Percentiles rank a stretch among this genome's conserved stretches.
phyloP scores from a whole-genome alignment of 257 asterid species.

The Scutellaria baicalensis region DNA sequence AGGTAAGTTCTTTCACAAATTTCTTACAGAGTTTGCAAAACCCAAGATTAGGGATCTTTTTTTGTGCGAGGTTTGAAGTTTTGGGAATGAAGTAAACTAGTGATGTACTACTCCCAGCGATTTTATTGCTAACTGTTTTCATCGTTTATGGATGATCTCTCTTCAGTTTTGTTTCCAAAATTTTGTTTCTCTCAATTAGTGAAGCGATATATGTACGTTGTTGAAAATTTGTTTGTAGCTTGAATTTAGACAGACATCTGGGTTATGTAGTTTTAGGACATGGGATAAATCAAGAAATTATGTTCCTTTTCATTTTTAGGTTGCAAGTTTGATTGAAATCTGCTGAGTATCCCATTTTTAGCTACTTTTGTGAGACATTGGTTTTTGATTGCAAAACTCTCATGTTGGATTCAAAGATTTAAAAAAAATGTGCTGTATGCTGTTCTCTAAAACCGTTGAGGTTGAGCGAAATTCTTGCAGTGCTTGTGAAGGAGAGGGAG shows the following conservation, averaged over 20 bases:
- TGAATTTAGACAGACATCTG: background rate
- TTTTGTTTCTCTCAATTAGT: background rate
- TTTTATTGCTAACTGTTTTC: background rate
- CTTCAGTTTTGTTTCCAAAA: background rate
- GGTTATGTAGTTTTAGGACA: background rate
- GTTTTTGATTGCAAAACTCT: background rate
- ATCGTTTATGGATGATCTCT: background rate
- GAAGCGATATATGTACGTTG: background rate
- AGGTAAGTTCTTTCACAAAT: slow-evolving; percentile 37
- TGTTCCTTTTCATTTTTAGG: background rate
- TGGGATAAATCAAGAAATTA: background rate
- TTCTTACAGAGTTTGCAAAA: background rate
- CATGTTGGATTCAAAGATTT: background rate
- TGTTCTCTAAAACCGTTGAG: too few species aligned
- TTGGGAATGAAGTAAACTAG: background rate
- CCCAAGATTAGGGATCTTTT: slow-evolving; percentile 8
- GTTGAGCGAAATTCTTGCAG: too few species aligned
- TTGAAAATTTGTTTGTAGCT: background rate
- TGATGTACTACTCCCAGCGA: background rate
- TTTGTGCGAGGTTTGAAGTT: background rate
- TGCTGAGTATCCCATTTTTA: background rate
- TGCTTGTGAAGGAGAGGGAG: too few species aligned
- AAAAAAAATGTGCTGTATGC: background rate
- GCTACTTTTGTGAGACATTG: too few species aligned
- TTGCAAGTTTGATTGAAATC: background rate